Percentiles rank a stretch among this genome's conserved stretches.
Conservation (phyloP, 225 moss, liverwort and hornwort species). For the Polytrichum formosum region DNA sequence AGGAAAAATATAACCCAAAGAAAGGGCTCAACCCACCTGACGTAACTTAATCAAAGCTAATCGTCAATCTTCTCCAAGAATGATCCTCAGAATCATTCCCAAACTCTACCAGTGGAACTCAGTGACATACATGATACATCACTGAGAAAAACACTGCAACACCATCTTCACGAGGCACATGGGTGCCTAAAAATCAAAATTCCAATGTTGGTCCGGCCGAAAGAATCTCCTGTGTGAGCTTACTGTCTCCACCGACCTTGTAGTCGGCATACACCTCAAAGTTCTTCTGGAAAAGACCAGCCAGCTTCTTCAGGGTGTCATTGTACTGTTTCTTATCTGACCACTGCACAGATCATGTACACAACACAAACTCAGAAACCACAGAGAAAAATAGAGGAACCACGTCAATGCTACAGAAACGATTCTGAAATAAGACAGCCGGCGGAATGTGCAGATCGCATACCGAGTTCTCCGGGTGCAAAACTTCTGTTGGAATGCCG, state of each 20-base stretch:
- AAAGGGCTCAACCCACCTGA: not conserved
- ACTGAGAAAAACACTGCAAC: not conserved
- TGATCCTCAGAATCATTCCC: not conserved
- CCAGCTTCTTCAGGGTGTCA: constrained; percentile 50
- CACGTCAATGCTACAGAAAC: not conserved
- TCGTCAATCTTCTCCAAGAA: not conserved
- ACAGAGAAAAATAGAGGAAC: not conserved
- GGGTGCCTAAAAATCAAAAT: not conserved
- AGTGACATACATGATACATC: not conserved
- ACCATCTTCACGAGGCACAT: not conserved
- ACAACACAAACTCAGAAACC: not conserved
- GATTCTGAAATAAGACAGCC: too few relatives aligned
- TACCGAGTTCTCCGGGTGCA: constrained; percentile 94
- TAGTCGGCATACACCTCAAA: constrained; percentile 55
- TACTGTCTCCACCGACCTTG: constrained; percentile 59
- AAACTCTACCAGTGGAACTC: not conserved
- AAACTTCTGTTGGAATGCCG: constrained; percentile 68
- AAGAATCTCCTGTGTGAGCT: constrained; percentile 44
- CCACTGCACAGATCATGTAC: constrained; percentile 29
- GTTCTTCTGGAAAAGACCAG: constrained; percentile 55
- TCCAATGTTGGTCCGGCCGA: constrained; percentile 47
- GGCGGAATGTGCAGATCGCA: not conserved
- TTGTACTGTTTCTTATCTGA: constrained; percentile 43
- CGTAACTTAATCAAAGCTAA: not conserved
- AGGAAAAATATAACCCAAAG: not conserved